These are phyloP conservation scores for Wolfiporia cocos DNA, from an alignment of 1,284 basidiomycete genomes.

Conservation along the genomic window DNA sequence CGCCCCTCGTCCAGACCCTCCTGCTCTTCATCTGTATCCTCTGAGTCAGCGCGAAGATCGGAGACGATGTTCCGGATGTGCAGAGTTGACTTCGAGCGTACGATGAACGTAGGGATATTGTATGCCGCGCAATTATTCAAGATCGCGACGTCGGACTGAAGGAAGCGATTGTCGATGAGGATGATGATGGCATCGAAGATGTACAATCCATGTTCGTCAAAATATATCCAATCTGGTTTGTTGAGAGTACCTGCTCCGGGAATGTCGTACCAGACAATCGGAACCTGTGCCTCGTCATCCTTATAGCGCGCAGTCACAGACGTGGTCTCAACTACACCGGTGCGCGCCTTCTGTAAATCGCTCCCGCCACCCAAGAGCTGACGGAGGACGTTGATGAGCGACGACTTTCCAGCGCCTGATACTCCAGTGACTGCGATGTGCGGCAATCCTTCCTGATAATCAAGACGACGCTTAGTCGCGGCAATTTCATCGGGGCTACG, in stretches of 20 bases:
- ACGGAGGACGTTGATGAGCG: constrained; percentile 5
- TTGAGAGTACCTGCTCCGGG: constrained; percentile 3
- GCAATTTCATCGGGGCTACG: background rate
- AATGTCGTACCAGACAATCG: constrained; percentile 4
- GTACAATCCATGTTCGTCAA: constrained; percentile 6
- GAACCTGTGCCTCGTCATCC: background rate
- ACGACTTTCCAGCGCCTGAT: constrained; percentile 6
- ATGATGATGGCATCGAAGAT: constrained; percentile 5
- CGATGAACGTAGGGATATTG: constrained; percentile 1
- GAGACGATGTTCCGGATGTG: background rate
- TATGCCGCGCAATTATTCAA: constrained; percentile 1
- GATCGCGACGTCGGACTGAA: constrained; percentile 4
- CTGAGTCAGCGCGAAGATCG: background rate
- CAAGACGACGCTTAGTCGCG: background rate
- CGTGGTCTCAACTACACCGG: constrained; percentile 4
- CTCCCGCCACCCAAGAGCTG: background rate
- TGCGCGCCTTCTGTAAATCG: background rate
- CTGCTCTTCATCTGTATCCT: no score
- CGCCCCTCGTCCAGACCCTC: background rate
- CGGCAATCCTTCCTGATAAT: constrained; percentile 1
- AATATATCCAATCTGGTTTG: constrained; percentile 4
- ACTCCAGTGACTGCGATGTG: constrained; percentile 4
- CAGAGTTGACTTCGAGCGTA: constrained; percentile 1
- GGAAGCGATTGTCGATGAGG: constrained; percentile 5
- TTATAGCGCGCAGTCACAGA: background rate